Percentiles rank a stretch among this genome's conserved stretches.
phyloP scores from a whole-genome alignment of 345 rosid genomes.

The Rubroshorea leprosula region DNA sequence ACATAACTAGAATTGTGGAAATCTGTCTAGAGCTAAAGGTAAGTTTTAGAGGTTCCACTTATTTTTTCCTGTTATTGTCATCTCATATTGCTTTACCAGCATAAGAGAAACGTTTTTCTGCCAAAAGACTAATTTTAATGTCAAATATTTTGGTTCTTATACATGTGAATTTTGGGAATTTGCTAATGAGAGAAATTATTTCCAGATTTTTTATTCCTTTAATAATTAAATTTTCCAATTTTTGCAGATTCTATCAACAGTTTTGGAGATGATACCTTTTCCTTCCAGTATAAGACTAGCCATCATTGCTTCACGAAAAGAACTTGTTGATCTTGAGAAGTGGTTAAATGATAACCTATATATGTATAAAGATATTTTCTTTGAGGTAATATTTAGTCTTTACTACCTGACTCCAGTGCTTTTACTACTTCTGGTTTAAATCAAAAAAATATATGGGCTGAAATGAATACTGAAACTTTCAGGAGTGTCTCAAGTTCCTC shows the following conservation, averaged over 20 bases:
- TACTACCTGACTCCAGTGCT: neutral
- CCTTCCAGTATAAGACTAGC: slow-evolving; percentile 69
- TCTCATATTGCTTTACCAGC: neutral
- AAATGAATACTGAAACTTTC: slow-evolving; percentile 23
- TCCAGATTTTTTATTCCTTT: neutral
- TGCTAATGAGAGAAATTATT: too few species aligned
- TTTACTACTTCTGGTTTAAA: slow-evolving; percentile 1
- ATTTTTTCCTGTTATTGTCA: neutral
- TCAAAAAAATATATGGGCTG: slow-evolving; percentile 11
- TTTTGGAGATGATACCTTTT: slow-evolving; percentile 70
- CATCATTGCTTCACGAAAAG: slow-evolving; percentile 76
- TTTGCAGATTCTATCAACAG: slow-evolving; percentile 62
- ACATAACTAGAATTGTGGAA: slow-evolving; percentile 54
- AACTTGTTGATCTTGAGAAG: slow-evolving; percentile 66
- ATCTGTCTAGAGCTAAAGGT: slow-evolving; percentile 85
- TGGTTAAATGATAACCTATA: slow-evolving; percentile 65
- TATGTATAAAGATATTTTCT: slow-evolving; percentile 61
- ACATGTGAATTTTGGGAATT: too few species aligned
- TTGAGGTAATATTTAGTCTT: slow-evolving; percentile 48
- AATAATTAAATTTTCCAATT: slow-evolving; percentile 8
- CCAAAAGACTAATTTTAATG: neutral
- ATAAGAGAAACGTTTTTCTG: neutral
- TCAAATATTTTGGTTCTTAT: neutral
- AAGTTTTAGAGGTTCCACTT: slow-evolving; percentile 15
- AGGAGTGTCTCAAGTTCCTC: slow-evolving; percentile 87